Percentiles rank a stretch among this genome's conserved stretches.
Evolutionary conservation across 2,329 filamentous ascomycete species (phyloP).

Genomic region (Aspergillus jensenii): DNA sequence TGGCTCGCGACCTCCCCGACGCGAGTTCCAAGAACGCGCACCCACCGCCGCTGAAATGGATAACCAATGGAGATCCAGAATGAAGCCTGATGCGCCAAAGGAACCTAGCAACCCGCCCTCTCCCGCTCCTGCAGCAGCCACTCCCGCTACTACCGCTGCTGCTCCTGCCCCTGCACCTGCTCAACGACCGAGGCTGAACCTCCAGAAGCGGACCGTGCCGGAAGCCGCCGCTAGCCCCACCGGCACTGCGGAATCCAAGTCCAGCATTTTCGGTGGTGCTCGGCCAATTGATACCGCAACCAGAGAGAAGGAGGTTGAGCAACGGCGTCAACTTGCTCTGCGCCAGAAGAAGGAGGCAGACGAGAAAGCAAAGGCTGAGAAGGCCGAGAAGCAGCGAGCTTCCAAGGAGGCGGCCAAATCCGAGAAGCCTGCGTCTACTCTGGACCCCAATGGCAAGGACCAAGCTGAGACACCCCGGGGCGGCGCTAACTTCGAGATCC

Average conservation of each 20-base stretch:
- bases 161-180: constrained; percentile 60
- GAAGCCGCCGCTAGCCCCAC: constrained; percentile 60
- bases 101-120: constrained; percentile 75
- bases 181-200: constrained; percentile 77
- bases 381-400: constrained; percentile 63
- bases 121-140: constrained; percentile 57
- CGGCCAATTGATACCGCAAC: constrained; percentile 91
- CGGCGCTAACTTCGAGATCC: constrained; percentile 55
- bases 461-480: constrained; percentile 41
- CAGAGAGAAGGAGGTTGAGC: constrained; percentile 84
- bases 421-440: constrained; percentile 33
- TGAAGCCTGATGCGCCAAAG: constrained; percentile 78
- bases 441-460: constrained; percentile 43
- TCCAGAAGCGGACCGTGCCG: constrained; percentile 86
- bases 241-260: constrained; percentile 66
- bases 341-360: constrained; percentile 85
- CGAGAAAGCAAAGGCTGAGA: constrained; percentile 75
- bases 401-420: constrained; percentile 39
- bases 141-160: constrained; percentile 48
- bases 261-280: constrained; percentile 90
- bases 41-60: constrained; percentile 90
- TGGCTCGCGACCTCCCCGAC: constrained; percentile 75
- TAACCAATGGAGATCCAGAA: constrained; percentile 86
- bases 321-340: constrained; percentile 72
- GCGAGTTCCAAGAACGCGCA: constrained; percentile 70